Conservation (phyloP, 2,329 filamentous ascomycete species). For the Penicillium digitatum region DNA sequence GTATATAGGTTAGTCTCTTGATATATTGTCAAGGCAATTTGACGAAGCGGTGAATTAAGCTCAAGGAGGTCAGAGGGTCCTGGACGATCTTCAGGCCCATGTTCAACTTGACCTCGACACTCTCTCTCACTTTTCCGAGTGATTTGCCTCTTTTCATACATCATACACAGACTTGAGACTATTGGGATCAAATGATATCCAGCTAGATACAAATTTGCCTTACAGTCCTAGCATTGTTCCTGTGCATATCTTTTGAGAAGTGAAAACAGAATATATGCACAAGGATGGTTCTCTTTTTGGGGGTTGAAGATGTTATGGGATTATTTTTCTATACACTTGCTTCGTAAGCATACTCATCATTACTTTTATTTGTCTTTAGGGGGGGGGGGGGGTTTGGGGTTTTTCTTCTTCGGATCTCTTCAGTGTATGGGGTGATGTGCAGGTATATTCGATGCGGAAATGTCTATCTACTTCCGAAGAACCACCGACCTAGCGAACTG, state of each 20-base stretch:
- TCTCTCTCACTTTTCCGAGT: not conserved
- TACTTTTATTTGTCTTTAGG: not conserved
- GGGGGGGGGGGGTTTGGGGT: too few relatives aligned
- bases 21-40: not conserved
- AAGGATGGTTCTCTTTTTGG: not conserved
- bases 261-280: not conserved
- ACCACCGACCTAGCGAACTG: slow-evolving; percentile 20
- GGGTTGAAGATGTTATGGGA: not conserved
- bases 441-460: slow-evolving; percentile 32
- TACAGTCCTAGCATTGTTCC: not conserved
- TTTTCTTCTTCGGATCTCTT: slow-evolving; percentile 1
- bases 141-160: not conserved
- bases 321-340: not conserved
- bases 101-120: not conserved
- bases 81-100: not conserved
- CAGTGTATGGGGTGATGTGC: slow-evolving; percentile 18
- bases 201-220: not conserved
- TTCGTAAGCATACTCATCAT: not conserved
- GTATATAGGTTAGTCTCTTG: not conserved
- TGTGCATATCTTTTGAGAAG: not conserved
- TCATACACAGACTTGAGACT: not conserved
- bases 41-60: not conserved
- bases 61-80: not conserved
- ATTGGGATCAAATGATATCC: not conserved
- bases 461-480: slow-evolving; percentile 36